Conservation (phyloP, 495 filamentous ascomycete genomes). For the Hyphodiscus hymeniophilus region DNA sequence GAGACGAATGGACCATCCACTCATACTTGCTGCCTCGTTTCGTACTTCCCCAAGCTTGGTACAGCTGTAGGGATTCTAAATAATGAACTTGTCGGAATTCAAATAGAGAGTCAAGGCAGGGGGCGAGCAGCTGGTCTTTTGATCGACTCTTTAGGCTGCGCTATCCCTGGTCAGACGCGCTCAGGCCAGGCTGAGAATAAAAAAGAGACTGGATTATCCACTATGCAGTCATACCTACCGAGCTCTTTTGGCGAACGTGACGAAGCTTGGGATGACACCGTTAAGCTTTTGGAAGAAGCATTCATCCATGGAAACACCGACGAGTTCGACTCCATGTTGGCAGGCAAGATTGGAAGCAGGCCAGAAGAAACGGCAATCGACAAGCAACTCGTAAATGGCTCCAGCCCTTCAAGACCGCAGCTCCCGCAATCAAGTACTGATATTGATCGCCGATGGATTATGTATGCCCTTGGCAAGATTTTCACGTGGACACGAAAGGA, state of each 20-base stretch:
- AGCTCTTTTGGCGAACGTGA: constrained; percentile 8
- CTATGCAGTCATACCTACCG: constrained; percentile 9
- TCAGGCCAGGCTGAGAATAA: neutral
- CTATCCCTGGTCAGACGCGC: constrained; percentile 4
- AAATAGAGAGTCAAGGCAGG: constrained; percentile 46
- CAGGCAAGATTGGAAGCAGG: neutral
- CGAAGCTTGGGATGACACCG: neutral
- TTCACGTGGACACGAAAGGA: constrained; percentile 32
- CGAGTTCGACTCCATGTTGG: constrained; percentile 38
- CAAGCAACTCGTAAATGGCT: constrained; percentile 19
- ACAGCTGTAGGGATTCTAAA: constrained; percentile 51
- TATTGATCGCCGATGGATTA: constrained; percentile 42
- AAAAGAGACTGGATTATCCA: neutral
- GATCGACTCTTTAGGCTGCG: constrained; percentile 62
- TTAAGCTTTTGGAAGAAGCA: constrained; percentile 1
- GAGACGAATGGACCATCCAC: constrained; percentile 16
- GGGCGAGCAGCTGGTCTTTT: constrained; percentile 57
- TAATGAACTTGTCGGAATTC: constrained; percentile 49
- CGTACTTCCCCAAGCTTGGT: constrained; percentile 56
- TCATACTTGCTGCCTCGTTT: constrained; percentile 38
- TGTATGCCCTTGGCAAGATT: constrained; percentile 41
- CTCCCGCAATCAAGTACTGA: constrained; percentile 9
- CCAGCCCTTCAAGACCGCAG: neutral
- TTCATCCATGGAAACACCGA: constrained; percentile 27
- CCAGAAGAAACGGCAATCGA: neutral